A percentile compares a stretch with the other conserved stretches of the same genome.
These are phyloP conservation scores for Torulaspora microellipsoides DNA, from an alignment of 805 yeast species.

Conservation along the genomic window DNA sequence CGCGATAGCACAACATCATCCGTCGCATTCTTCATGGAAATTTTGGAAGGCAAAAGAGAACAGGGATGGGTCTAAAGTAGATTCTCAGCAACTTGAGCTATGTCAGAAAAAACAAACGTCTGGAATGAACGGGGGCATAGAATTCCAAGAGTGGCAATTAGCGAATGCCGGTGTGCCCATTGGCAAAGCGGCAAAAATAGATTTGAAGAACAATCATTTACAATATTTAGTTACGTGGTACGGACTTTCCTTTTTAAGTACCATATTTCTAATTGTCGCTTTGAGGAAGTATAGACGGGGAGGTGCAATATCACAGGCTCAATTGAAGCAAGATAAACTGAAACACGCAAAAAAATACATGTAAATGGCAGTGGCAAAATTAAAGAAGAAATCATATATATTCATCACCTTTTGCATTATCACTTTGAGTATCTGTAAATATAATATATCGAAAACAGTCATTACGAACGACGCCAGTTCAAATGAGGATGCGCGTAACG, in stretches of 20 bases:
- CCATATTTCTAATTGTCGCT: conserved; percentile 57
- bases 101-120: conserved; percentile 1
- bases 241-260: conserved; percentile 71
- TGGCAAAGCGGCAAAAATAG: conserved; percentile 77
- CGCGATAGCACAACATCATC: background rate
- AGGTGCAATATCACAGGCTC: conserved; percentile 28
- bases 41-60: conserved; percentile 22
- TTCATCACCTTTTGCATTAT: too few relatives aligned
- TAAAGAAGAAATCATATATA: too few relatives aligned
- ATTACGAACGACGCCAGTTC: too few relatives aligned
- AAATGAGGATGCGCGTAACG: too few relatives aligned
- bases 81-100: background rate
- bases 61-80: background rate
- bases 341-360: conserved; percentile 44
- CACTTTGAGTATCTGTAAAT: too few relatives aligned
- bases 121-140: conserved; percentile 22
- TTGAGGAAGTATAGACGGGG: conserved; percentile 39
- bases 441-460: too few relatives aligned
- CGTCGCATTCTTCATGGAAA: conserved; percentile 22
- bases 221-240: conserved; percentile 96
- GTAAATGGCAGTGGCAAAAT: conserved; percentile 16
- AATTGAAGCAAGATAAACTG: conserved; percentile 41
- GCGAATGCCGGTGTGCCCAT: conserved; percentile 83
- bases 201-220: conserved; percentile 80
- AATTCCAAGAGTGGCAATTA: conserved; percentile 54